Evolutionary conservation across 2,329 filamentous ascomycete genomes (phyloP).

Genomic region (Aspergillus sp.): DNA sequence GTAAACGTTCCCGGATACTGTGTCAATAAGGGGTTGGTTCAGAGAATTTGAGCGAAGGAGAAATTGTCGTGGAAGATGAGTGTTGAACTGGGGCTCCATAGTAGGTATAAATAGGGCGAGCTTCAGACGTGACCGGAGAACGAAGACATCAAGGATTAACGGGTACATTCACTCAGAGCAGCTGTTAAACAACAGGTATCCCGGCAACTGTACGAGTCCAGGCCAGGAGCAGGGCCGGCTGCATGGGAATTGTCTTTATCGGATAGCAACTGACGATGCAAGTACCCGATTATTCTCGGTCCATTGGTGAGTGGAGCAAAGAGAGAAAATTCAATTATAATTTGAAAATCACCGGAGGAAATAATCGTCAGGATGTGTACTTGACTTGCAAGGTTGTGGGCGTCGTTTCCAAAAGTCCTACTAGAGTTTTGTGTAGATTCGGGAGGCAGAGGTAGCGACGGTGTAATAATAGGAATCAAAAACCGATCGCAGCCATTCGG

Average conservation of each 20-base stretch:
- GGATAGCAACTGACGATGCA: slow-evolving; percentile 17
- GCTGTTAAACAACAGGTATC: slow-evolving; percentile 12
- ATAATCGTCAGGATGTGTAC: not conserved
- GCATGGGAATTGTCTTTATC: slow-evolving; percentile 16
- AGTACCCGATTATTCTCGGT: slow-evolving; percentile 19
- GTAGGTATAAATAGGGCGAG: slow-evolving; percentile 23
- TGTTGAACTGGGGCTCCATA: slow-evolving; percentile 17
- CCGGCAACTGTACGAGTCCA: slow-evolving; percentile 19
- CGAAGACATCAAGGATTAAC: slow-evolving; percentile 11
- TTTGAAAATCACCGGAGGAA: slow-evolving; percentile 9
- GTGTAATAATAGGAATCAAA: not conserved
- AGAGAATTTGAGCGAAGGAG: not conserved
- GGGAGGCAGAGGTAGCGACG: not conserved
- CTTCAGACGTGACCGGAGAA: slow-evolving; percentile 14
- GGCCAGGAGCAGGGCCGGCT: slow-evolving; percentile 17
- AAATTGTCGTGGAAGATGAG: slow-evolving; percentile 10
- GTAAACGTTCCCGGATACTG: not conserved
- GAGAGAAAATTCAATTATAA: slow-evolving; percentile 9
- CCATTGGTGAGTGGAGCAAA: slow-evolving; percentile 19
- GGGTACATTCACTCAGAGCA: slow-evolving; percentile 14
- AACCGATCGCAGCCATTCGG: not conserved
- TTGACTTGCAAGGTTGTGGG: slow-evolving; percentile 1
- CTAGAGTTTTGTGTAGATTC: not conserved
- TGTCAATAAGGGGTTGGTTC: not conserved
- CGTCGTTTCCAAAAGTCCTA: not conserved